Conservation (phyloP, 2,329 filamentous ascomycete species). For the Boeremia lycopersici region DNA sequence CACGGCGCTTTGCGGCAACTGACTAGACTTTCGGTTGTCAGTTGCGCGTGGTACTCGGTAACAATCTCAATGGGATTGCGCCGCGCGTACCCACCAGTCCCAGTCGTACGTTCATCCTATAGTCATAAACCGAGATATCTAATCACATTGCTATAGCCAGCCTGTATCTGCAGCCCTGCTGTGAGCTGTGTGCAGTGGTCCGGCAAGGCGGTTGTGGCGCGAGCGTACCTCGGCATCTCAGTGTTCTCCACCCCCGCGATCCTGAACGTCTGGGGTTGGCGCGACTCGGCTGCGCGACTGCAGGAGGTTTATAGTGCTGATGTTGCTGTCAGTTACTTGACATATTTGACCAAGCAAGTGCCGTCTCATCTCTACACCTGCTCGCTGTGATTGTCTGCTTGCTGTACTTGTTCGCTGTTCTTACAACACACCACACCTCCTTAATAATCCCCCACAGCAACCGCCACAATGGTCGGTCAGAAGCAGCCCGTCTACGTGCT, state of each 20-base stretch:
- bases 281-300: conserved; percentile 1
- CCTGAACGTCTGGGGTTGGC: conserved; percentile 1
- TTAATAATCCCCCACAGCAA: neutral
- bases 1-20: conserved; percentile 8
- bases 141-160: no score
- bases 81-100: neutral
- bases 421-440: neutral
- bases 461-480: conserved; percentile 55
- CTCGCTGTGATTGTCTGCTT: neutral
- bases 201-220: neutral
- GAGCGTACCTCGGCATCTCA: conserved; percentile 4
- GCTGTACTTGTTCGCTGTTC: neutral
- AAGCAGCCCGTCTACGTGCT: conserved; percentile 79
- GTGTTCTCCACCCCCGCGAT: conserved; percentile 13
- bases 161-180: no score
- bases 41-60: neutral
- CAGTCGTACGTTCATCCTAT: neutral
- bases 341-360: neutral
- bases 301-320: conserved; percentile 8
- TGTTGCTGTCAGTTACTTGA: neutral
- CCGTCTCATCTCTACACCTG: no score
- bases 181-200: neutral
- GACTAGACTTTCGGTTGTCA: conserved; percentile 14
- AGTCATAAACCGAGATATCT: neutral
- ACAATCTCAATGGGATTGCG: neutral